Base-by-base conservation (phyloP, 2,329 filamentous ascomycete species). In the Paracoccidioides lutzii region DNA sequence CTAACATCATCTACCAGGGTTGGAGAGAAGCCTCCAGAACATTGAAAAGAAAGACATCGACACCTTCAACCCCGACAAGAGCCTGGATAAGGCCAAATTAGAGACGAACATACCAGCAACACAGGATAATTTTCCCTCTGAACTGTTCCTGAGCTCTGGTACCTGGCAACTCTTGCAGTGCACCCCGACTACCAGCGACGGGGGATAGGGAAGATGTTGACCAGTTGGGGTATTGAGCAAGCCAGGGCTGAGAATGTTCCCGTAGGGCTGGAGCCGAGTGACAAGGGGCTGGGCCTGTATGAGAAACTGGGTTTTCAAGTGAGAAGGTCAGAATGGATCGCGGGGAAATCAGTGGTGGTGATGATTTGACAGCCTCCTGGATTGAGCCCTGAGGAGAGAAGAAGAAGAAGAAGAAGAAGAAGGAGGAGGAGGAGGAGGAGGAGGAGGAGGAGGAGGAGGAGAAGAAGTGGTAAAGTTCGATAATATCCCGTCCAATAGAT, bases 81-180 rank as follows among this genome's bases (percentile, higher is more conserved):
- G 57, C 55, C 5, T 54, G 15, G 53, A 58, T 38, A 38, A 48
- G 12, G 40, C 45, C 32, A 55, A 15, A 9, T 14, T 58, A 9
- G 53, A 46, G n/a, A 32, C 58, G 4, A 55, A 55, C 48, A n/a
- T 38, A 10, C 28, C 56, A 22, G 55, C 52, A 40, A 43, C 53
- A 4, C 48, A 22, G n/a, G 38, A 56, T 30, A 54, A 55, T 38
- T 58, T 55, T 30, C 58, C 60, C 4, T 57, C 60, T 22, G 53
- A 56, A 12, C 52, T 60, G 14, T 55, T 62, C 53, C 61, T 8
- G 55, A 61, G 10, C 56, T 61, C n/a, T 65, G 63, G 64, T 61
- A 64, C 40, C 53, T 66, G 22, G 62, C 58, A 40, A 54, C 57
- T 12, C 58, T 66, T 15, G 60, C 60, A n/a, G 59, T 65, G 22